Percentiles rank a stretch among this genome's conserved stretches.
Conservation (phyloP, 768 basidiomycete genomes). For the Tylopilus cervinicoccineus region DNA sequence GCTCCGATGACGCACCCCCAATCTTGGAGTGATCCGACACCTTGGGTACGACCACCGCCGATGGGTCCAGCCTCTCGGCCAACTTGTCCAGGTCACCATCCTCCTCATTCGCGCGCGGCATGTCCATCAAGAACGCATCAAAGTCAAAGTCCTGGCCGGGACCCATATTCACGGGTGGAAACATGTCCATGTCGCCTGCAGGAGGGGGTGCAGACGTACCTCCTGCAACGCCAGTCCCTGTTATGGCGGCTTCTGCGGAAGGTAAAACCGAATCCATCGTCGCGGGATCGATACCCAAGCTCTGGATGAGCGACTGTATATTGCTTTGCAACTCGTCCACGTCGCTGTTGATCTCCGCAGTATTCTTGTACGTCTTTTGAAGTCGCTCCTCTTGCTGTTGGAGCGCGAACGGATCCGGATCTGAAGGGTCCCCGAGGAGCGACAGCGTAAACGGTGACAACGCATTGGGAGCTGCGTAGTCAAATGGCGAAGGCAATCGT, state of each 20-base stretch:
- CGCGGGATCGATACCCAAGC: conserved; percentile 59
- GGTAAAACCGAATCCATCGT: conserved; percentile 14
- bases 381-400: conserved; percentile 41
- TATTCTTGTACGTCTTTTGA: conserved; percentile 54
- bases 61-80: conserved; percentile 31
- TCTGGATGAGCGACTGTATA: conserved; percentile 69
- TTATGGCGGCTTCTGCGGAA: conserved; percentile 5
- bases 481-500: conserved; percentile 16
- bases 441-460: conserved; percentile 24
- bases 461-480: conserved; percentile 22
- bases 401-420: conserved; percentile 30
- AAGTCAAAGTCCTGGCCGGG: conserved; percentile 33
- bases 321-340: conserved; percentile 66
- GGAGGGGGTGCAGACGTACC: background rate
- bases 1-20: conserved; percentile 32
- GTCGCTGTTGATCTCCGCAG: conserved; percentile 65
- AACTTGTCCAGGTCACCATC: conserved; percentile 32
- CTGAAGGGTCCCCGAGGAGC: conserved; percentile 22
- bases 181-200: conserved; percentile 16
- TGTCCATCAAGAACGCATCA: conserved; percentile 39
- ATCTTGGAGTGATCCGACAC: conserved; percentile 27
- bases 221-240: conserved; percentile 11
- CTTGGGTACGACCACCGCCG: conserved; percentile 28
- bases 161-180: conserved; percentile 8
- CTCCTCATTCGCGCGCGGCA: conserved; percentile 29